Evolutionary conservation across 345 rosid species (phyloP), one percentile per base, ranked within the genome.

Genomic region (Murraya koenigii): DNA sequence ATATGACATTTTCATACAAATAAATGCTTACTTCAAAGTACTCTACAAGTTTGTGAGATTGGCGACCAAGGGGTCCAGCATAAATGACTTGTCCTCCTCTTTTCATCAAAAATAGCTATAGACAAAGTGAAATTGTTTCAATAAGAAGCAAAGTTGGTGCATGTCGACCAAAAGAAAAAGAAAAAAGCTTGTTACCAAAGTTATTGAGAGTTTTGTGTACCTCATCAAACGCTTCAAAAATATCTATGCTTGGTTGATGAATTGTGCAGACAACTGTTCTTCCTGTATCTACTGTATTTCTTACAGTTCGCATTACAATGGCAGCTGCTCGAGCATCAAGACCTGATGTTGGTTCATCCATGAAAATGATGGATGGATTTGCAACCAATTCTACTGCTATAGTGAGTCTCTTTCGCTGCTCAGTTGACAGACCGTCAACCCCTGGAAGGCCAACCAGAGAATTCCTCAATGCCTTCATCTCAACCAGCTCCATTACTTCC

Each of bases 251-350:
- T 15, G 97, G 97, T 68, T 93, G 96, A 82, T 93, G 97, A 80
- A 93, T 93, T 66, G 97, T 93, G 84, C 97, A 93, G 55, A 93
- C 94, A 35, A 93, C 93, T 1, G 96, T 93, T 81, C 97, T 72
- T 38, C 97, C 97, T 10, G 97, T 93, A 64, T 93, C 96, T 33
- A 91, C 96, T 4, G 92, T 92, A 75, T 93, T 90, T 81, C 94
- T 91, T 58, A 93, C 90, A 11, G 97, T 87, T 22, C 94, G 85
- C 94, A 91, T 91, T 56, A 93, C 96, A 71, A 93, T 90, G 28
- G 96, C 97, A 44, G 96, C 97, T 35, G 97, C 96, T 85, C 97
- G 83, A 38, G 97, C 97, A 76, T 92, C 97, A 13, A 92, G 88
- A 22, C 97, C 95, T 76, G 95, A 90, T 36, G 95, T 92, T 8